Evolutionary conservation across 345 rosid species (phyloP).

Genomic region (Jatropha curcas): DNA sequence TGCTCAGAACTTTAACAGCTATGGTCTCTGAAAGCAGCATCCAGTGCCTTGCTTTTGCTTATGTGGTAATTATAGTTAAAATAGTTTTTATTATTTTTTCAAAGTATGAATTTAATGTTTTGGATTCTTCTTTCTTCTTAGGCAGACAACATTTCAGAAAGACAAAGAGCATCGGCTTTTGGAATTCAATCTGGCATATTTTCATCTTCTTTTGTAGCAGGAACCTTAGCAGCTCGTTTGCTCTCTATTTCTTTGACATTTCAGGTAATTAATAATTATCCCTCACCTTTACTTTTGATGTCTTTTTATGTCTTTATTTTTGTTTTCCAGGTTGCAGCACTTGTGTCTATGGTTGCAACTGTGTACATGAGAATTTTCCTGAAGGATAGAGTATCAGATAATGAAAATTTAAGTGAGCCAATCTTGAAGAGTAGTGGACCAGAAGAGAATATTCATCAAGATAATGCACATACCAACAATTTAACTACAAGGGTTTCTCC

Average conservation of each 20-base stretch:
- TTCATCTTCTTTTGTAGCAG: constrained; percentile 52
- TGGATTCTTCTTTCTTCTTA: too few species aligned
- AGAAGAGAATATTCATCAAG: constrained; percentile 13
- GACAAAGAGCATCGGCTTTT: constrained; percentile 63
- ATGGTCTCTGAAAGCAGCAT: constrained; percentile 65
- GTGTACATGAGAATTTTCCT: constrained; percentile 86
- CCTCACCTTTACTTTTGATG: neutral
- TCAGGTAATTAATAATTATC: constrained; percentile 38
- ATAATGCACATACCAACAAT: too few species aligned
- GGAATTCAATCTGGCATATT: constrained; percentile 61
- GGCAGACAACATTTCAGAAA: constrained; percentile 62
- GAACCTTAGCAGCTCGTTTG: constrained; percentile 73
- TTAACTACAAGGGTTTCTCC: neutral
- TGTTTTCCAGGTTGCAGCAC: constrained; percentile 53
- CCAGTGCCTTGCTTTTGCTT: constrained; percentile 76
- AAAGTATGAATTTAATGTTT: too few species aligned
- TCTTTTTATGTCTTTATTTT: too few species aligned
- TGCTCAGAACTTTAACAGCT: constrained; percentile 55
- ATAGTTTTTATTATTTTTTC: too few species aligned
- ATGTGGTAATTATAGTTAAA: constrained; percentile 67
- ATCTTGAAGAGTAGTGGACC: constrained; percentile 44
- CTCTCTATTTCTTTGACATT: constrained; percentile 53
- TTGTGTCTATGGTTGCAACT: constrained; percentile 48
- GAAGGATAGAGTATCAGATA: constrained; percentile 41
- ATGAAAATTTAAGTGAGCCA: constrained; percentile 42